Evolutionary conservation across 306 rosid species (phyloP).

Genomic region (Canavalia ensiformis): DNA sequence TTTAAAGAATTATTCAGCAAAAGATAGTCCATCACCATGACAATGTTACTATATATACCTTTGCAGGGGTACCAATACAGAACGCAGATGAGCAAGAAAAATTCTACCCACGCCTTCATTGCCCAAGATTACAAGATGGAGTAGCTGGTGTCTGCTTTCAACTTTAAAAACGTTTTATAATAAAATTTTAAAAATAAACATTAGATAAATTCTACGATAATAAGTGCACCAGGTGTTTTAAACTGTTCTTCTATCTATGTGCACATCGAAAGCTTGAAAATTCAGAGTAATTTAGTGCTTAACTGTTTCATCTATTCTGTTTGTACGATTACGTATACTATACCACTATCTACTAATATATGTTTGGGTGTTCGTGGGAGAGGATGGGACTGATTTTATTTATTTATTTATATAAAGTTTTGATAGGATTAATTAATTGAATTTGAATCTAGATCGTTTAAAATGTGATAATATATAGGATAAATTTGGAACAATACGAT

Average conservation of each 20-base stretch:
- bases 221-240: background rate
- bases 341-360: background rate
- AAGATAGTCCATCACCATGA: background rate
- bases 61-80: constrained; percentile 47
- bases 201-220: background rate
- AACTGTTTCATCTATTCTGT: background rate
- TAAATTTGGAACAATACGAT: too few relatives aligned
- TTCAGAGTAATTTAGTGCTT: background rate
- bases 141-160: background rate
- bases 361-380: too few relatives aligned
- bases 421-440: too few relatives aligned
- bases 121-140: constrained; percentile 32
- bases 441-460: too few relatives aligned
- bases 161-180: background rate
- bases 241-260: background rate
- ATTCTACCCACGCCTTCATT: background rate
- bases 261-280: background rate
- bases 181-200: background rate
- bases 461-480: too few relatives aligned
- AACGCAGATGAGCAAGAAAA: background rate
- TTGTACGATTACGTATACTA: background rate
- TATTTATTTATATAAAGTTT: too few relatives aligned
- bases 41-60: background rate
- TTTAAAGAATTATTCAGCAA: background rate
- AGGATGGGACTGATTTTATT: too few relatives aligned